phyloP scores from a whole-genome alignment of 2,329 filamentous ascomycete species.

The Microsporum audouinii region DNA sequence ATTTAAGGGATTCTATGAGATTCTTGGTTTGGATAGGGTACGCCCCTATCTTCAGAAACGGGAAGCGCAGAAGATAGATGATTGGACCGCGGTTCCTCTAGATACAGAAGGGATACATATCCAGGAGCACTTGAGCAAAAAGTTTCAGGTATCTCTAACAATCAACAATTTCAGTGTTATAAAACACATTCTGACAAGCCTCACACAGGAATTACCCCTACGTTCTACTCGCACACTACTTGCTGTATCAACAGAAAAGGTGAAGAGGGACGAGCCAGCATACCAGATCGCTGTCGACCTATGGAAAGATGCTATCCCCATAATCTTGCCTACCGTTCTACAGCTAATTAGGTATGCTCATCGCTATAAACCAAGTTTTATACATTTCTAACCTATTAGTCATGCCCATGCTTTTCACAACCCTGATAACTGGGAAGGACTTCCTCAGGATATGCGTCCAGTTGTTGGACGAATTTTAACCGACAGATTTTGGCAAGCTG shows the following conservation, averaged over 20 bases:
- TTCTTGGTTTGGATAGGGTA: slow-evolving; percentile 69
- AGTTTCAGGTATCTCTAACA: slow-evolving; percentile 48
- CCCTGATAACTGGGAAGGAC: slow-evolving; percentile 64
- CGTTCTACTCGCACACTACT: slow-evolving; percentile 83
- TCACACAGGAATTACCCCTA: slow-evolving; percentile 55
- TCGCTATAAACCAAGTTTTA: background rate
- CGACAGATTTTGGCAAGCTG: slow-evolving; percentile 96
- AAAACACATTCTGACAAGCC: background rate
- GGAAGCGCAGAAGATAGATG: slow-evolving; percentile 61
- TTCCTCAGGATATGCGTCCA: slow-evolving; percentile 62
- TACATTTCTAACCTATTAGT: slow-evolving; percentile 32
- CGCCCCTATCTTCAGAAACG: slow-evolving; percentile 65
- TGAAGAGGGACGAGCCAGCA: slow-evolving; percentile 60
- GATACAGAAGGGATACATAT: slow-evolving; percentile 68
- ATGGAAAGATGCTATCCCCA: slow-evolving; percentile 75
- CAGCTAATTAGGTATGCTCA: slow-evolving; percentile 58
- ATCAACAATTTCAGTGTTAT: background rate
- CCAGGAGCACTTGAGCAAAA: slow-evolving; percentile 66
- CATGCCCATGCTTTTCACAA: slow-evolving; percentile 90
- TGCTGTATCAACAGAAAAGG: slow-evolving; percentile 81
- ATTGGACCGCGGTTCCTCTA: slow-evolving; percentile 70
- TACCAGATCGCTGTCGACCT: slow-evolving; percentile 66
- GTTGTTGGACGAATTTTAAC: slow-evolving; percentile 76
- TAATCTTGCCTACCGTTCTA: slow-evolving; percentile 74
- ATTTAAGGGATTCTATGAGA: slow-evolving; percentile 66